Conservation (phyloP, 1,284 basidiomycete species). For the Melampsora americana region DNA sequence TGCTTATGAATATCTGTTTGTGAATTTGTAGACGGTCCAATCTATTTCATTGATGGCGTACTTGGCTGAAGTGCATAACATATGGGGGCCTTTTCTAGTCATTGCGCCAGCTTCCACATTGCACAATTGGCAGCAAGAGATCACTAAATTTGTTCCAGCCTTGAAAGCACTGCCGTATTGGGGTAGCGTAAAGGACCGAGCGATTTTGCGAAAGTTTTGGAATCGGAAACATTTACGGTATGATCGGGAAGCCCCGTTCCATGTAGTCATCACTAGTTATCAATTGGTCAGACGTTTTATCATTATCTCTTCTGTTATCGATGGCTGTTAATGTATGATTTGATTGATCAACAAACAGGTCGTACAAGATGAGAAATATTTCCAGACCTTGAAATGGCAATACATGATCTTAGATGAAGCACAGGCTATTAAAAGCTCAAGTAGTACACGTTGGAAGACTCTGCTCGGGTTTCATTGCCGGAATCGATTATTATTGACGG, state of each 20-base stretch:
- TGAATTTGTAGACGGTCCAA: constrained; percentile 77
- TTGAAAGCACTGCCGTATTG: constrained; percentile 96
- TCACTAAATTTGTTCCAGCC: constrained; percentile 87
- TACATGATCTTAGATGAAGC: constrained; percentile 99
- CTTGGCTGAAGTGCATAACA: constrained; percentile 93
- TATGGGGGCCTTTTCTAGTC: constrained; percentile 99
- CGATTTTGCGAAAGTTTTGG: constrained; percentile 95
- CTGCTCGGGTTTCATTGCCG: constrained; percentile 92
- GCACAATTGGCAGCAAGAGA: constrained; percentile 99
- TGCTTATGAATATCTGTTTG: constrained; percentile 14
- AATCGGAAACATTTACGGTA: constrained; percentile 96
- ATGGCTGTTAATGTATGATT: too few species aligned
- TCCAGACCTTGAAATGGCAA: constrained; percentile 97
- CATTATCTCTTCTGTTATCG: not conserved
- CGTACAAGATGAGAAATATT: constrained; percentile 96
- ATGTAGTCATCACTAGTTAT: constrained; percentile 95
- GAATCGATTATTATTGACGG: constrained; percentile 88
- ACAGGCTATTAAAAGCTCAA: constrained; percentile 98
- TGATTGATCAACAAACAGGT: constrained; percentile 60
- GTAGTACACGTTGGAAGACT: constrained; percentile 97
- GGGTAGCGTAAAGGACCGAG: constrained; percentile 95
- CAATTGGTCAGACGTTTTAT: constrained; percentile 66
- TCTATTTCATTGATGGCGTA: constrained; percentile 95
- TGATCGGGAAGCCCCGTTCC: constrained; percentile 91
- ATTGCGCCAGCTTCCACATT: constrained; percentile 96